Evolutionary conservation across 2,329 filamentous ascomycete species (phyloP).

Genomic region (Aotearoamyces nothofagi): DNA sequence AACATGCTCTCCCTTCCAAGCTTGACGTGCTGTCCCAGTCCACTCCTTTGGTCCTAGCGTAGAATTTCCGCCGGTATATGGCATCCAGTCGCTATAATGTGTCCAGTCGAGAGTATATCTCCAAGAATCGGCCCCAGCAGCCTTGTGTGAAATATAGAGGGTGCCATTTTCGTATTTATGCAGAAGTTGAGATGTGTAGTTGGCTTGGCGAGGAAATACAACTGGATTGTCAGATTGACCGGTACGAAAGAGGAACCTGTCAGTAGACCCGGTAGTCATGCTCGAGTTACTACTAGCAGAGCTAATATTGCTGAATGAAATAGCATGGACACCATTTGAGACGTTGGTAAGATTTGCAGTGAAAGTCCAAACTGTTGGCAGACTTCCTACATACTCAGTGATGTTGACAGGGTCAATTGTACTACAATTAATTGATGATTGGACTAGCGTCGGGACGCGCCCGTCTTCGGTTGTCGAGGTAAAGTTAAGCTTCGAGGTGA

Average conservation of each 20-base stretch:
- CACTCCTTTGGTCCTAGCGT: constrained; percentile 32
- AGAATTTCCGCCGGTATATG: constrained; percentile 33
- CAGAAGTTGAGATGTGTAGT: constrained; percentile 40
- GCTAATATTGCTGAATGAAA: constrained; percentile 42
- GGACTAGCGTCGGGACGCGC: constrained; percentile 24
- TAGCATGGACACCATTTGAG: constrained; percentile 40
- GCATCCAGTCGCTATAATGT: constrained; percentile 33
- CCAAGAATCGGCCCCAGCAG: constrained; percentile 44
- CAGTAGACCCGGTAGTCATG: constrained; percentile 20
- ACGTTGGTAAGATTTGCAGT: constrained; percentile 35
- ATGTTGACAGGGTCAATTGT: constrained; percentile 30
- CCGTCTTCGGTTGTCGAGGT: constrained; percentile 34
- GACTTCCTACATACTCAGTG: constrained; percentile 35
- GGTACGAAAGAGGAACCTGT: constrained; percentile 46
- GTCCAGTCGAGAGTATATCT: constrained; percentile 5
- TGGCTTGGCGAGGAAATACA: constrained; percentile 36
- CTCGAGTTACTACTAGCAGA: constrained; percentile 27
- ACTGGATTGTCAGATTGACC: constrained; percentile 42
- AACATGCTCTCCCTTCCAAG: constrained; percentile 45
- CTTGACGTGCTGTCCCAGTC: constrained; percentile 38
- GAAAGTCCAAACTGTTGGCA: constrained; percentile 37
- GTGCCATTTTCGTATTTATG: constrained; percentile 21
- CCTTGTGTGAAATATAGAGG: constrained; percentile 36
- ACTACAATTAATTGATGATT: constrained; percentile 18
- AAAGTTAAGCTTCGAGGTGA: constrained; percentile 32